phyloP scores from a whole-genome alignment of 1,139 yeast species.

The Pichia sp. region DNA sequence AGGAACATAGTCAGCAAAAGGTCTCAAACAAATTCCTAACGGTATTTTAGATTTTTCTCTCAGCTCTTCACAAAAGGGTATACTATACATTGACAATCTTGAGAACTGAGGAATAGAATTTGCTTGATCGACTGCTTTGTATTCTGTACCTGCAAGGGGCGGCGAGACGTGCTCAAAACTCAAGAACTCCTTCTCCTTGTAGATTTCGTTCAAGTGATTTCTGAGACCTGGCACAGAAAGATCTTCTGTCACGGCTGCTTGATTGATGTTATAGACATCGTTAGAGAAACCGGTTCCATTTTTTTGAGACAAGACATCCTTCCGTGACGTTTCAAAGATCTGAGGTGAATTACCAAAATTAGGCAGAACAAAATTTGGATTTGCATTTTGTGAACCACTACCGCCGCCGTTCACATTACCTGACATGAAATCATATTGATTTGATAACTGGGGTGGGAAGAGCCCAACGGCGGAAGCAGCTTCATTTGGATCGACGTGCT shows the following conservation, averaged over 20 bases:
- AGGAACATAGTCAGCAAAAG: constrained; percentile 60
- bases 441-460: background rate
- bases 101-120: constrained; percentile 77
- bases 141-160: constrained; percentile 76
- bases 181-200: constrained; percentile 46
- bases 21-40: constrained; percentile 72
- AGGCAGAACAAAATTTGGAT: background rate
- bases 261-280: constrained; percentile 16
- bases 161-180: constrained; percentile 77
- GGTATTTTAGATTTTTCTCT: constrained; percentile 75
- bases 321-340: background rate
- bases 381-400: background rate
- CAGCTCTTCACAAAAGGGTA: constrained; percentile 72
- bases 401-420: no score
- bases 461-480: constrained; percentile 31
- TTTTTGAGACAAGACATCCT: background rate
- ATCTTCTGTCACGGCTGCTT: constrained; percentile 17
- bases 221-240: constrained; percentile 54
- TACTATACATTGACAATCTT: constrained; percentile 75
- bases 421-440: background rate
- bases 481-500: constrained; percentile 29
- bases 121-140: constrained; percentile 73
- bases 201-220: constrained; percentile 47
- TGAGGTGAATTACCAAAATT: background rate
- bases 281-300: background rate